These are phyloP conservation scores for Triticum aestivum DNA, from an alignment of 176 grass and related monocot species.

Conservation along the genomic window IWGSC_CS_RefSeq_v2.1 NC_057802.1:618645798-618646297, in stretches of 20 bases:
- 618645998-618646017: slow-evolving; percentile 37
- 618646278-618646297: not conserved
- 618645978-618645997: slow-evolving; percentile 48
- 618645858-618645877: not conserved
- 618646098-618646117: slow-evolving; percentile 15
- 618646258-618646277: not conserved
- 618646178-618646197: not conserved
- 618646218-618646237: not conserved
- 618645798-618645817: not conserved
- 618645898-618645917: not conserved
- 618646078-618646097: not conserved
- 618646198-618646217: not conserved
- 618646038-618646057: slow-evolving; percentile 61
- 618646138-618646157: not conserved
- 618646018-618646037: slow-evolving; percentile 7
- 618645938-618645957: slow-evolving; percentile 54
- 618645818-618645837: slow-evolving; percentile 1
- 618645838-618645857: slow-evolving; percentile 1
- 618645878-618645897: slow-evolving; percentile 12
- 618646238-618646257: slow-evolving; percentile 10
- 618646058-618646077: slow-evolving; percentile 34
- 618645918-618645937: slow-evolving; percentile 57
- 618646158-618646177: not conserved
- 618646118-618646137: not conserved
- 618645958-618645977: slow-evolving; percentile 45